phyloP scores from a whole-genome alignment of 768 basidiomycete genomes.

The Chlorophyllum brunneum region DNA sequence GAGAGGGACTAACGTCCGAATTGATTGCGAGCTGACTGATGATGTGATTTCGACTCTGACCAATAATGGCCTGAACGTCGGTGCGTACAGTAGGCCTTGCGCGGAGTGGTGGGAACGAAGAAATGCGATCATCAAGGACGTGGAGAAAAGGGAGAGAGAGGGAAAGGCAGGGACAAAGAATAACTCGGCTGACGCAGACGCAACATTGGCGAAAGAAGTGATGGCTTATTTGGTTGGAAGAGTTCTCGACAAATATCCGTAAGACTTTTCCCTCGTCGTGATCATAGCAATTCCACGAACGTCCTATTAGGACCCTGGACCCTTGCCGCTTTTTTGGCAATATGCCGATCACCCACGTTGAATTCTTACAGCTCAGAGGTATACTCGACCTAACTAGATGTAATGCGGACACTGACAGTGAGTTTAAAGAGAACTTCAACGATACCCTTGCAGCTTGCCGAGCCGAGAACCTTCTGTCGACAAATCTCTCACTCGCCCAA shows the following conservation, averaged over 20 bases:
- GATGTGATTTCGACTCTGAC: slow-evolving; percentile 1
- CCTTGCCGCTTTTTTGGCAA: neutral
- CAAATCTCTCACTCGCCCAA: neutral
- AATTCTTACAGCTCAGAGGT: neutral
- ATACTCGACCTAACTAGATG: neutral
- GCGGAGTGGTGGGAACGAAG: neutral
- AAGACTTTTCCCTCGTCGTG: neutral
- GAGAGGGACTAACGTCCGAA: neutral
- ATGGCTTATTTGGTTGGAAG: neutral
- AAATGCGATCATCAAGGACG: neutral
- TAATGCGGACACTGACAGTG: neutral
- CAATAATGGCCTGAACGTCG: neutral
- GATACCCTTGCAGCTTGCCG: neutral
- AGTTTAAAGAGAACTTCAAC: neutral
- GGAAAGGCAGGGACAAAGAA: neutral
- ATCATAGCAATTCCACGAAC: neutral
- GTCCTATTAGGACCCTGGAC: neutral
- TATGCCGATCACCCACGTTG: neutral
- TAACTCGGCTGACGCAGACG: neutral
- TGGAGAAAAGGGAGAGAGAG: neutral
- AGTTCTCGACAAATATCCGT: slow-evolving; percentile 6
- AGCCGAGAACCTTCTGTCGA: neutral
- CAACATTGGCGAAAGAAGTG: neutral
- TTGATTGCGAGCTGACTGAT: slow-evolving; percentile 3
- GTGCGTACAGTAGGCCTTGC: neutral